These are phyloP conservation scores for Logfia minima DNA, from an alignment of 129 eudicot species.

Conservation along the genomic window DNA sequence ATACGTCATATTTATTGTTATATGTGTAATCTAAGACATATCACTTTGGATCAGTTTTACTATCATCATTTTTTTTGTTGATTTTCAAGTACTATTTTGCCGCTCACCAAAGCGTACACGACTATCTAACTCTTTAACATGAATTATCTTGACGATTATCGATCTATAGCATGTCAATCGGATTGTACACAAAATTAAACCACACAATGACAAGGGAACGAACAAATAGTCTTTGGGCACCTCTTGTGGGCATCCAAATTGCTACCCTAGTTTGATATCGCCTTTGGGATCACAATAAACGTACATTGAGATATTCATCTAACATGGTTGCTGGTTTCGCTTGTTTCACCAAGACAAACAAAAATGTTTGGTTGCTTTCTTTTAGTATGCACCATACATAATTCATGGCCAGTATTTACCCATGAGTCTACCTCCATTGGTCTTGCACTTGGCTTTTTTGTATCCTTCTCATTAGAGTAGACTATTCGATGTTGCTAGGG, in stretches of 20 bases:
- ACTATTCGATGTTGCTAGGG: background rate
- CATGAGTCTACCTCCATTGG: conserved; percentile 18
- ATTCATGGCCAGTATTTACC: conserved; percentile 36
- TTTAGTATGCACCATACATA: conserved; percentile 37
- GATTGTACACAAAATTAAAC: conserved; percentile 14
- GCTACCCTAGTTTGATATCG: conserved; percentile 21
- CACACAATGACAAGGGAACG: conserved; percentile 4
- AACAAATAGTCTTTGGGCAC: conserved; percentile 21
- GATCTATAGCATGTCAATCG: conserved; percentile 5
- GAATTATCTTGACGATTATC: background rate
- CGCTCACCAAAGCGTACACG: too few relatives aligned
- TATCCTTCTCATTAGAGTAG: background rate
- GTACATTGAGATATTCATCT: conserved; percentile 16
- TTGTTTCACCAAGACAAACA: conserved; percentile 27
- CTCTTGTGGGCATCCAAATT: conserved; percentile 28
- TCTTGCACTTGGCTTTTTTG: conserved; percentile 1
- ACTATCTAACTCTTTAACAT: background rate
- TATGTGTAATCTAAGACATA: too few relatives aligned
- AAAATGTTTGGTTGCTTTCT: conserved; percentile 38
- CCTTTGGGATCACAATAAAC: conserved; percentile 21
- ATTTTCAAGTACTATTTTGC: too few relatives aligned
- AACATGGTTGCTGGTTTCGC: conserved; percentile 38
- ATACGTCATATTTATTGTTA: too few relatives aligned
- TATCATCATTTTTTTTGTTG: too few relatives aligned
- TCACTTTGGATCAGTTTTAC: too few relatives aligned